Conservation (phyloP, 202 grass and related monocot species). For the Setaria viridis region DNA sequence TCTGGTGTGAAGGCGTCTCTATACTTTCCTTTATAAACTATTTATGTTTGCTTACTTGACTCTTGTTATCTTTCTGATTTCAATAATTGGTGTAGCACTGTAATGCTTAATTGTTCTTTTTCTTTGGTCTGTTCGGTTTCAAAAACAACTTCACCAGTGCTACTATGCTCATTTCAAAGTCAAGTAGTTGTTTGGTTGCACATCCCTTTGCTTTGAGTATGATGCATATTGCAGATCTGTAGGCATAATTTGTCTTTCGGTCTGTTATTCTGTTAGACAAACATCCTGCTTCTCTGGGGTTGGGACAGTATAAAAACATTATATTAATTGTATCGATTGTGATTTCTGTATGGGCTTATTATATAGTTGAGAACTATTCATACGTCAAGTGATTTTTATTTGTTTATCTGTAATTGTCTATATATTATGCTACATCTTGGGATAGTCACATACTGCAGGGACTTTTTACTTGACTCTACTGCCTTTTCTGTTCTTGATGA, state of each 20-base stretch:
- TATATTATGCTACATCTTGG: background rate
- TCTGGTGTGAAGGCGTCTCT: background rate
- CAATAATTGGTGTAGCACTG: background rate
- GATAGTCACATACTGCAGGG: background rate
- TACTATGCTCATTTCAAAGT: conserved; percentile 25
- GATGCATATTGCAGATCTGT: conserved; percentile 8
- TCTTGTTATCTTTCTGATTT: conserved; percentile 4
- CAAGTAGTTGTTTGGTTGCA: conserved; percentile 24
- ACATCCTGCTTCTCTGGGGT: background rate
- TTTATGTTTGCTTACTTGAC: background rate
- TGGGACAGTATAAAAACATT: background rate
- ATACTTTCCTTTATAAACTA: conserved; percentile 15
- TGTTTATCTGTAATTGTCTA: background rate
- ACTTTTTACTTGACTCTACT: conserved; percentile 1
- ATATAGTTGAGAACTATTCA: background rate
- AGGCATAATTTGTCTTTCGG: background rate
- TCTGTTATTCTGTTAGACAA: background rate
- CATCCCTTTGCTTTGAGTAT: conserved; percentile 21
- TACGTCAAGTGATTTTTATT: background rate
- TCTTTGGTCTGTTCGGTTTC: background rate
- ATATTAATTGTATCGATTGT: background rate
- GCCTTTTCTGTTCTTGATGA: conserved; percentile 35
- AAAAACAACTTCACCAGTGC: conserved; percentile 17
- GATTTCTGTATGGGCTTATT: background rate
- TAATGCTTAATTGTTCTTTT: conserved; percentile 16